Evolutionary conservation across 495 filamentous ascomycete genomes (phyloP).

Genomic region (Staphylotrichum longicolle): DNA sequence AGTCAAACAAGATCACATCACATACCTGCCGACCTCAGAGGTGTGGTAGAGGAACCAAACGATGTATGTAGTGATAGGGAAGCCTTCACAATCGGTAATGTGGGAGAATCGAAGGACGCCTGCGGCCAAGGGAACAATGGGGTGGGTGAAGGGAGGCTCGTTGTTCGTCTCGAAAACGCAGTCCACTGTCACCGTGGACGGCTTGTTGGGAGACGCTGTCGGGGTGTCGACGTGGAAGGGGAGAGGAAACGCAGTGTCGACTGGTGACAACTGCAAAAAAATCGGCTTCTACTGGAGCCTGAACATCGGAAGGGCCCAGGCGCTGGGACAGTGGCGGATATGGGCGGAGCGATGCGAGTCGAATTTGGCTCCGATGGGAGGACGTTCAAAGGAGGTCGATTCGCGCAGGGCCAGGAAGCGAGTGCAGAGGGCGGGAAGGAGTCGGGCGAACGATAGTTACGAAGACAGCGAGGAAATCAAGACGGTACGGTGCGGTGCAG

Average conservation of each 20-base stretch:
- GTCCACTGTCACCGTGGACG: slow-evolving; percentile 54
- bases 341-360: slow-evolving; percentile 8
- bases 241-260: slow-evolving; percentile 31
- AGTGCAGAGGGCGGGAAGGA: slow-evolving; percentile 3
- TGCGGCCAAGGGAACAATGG: slow-evolving; percentile 44
- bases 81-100: slow-evolving; percentile 38
- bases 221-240: slow-evolving; percentile 13
- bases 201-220: slow-evolving; percentile 30
- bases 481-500: neutral
- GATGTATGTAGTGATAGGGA: slow-evolving; percentile 8
- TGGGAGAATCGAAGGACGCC: slow-evolving; percentile 54
- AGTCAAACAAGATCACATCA: neutral
- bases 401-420: slow-evolving; percentile 12
- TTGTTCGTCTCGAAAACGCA: slow-evolving; percentile 41
- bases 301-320: slow-evolving; percentile 30
- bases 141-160: slow-evolving; percentile 26
- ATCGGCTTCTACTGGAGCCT: slow-evolving; percentile 33
- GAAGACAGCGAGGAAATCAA: slow-evolving; percentile 6
- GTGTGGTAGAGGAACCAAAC: neutral
- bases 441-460: neutral
- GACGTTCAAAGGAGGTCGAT: slow-evolving; percentile 6
- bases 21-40: slow-evolving; percentile 9
- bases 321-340: slow-evolving; percentile 3
- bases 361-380: neutral
- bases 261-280: slow-evolving; percentile 28